A percentile compares a stretch with the other conserved stretches of the same genome.
Conservation (phyloP, 371 early-diverging fungal genomes). For the Mortierella sp. region DNA sequence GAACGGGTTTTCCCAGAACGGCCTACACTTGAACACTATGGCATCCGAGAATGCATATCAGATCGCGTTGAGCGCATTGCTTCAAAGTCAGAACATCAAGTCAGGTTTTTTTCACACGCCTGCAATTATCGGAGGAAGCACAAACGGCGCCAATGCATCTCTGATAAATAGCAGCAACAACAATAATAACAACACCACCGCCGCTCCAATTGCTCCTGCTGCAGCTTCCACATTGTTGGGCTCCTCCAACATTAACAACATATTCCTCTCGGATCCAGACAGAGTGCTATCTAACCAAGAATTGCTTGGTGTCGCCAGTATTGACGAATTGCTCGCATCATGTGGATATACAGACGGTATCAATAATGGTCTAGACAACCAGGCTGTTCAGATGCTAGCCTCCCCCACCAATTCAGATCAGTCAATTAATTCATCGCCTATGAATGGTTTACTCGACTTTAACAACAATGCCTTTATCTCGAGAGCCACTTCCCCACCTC, state of each 20-base stretch:
- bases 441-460: constrained; percentile 30
- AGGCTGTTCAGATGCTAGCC: constrained; percentile 19
- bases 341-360: constrained; percentile 26
- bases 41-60: constrained; percentile 44
- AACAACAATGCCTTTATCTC: constrained; percentile 5
- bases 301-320: constrained; percentile 27
- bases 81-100: constrained; percentile 26
- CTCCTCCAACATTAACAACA: constrained; percentile 25
- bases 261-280: constrained; percentile 29
- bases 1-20: constrained; percentile 14
- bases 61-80: constrained; percentile 37
- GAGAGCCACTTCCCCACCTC: constrained; percentile 16
- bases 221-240: constrained; percentile 25
- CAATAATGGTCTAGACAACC: background rate
- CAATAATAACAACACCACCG: constrained; percentile 1
- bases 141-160: constrained; percentile 9
- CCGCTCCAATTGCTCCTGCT: constrained; percentile 1
- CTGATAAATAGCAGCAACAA: constrained; percentile 12
- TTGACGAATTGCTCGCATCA: constrained; percentile 45
- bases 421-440: constrained; percentile 34
- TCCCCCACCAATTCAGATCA: constrained; percentile 32
- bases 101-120: constrained; percentile 25
- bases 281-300: constrained; percentile 30
- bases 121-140: constrained; percentile 21
- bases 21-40: constrained; percentile 6